These are phyloP conservation scores for Thermomyces lanuginosus DNA, from an alignment of 2,329 filamentous ascomycete species.

Conservation along the genomic window DNA sequence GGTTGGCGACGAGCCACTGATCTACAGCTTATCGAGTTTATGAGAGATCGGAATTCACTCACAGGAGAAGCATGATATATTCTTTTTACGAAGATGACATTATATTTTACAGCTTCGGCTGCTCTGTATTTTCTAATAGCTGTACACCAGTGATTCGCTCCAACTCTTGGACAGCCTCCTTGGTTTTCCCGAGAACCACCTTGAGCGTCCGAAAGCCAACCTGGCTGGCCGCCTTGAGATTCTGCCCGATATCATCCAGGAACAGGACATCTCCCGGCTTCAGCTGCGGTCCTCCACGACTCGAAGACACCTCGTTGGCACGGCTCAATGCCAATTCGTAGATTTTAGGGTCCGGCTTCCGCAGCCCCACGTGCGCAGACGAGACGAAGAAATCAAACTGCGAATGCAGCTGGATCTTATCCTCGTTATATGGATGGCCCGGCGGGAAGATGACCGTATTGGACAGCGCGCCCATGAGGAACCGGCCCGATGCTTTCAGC, in stretches of 20 bases:
- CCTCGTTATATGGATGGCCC: conserved; percentile 49
- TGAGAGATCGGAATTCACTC: not conserved
- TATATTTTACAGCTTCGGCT: conserved; percentile 17
- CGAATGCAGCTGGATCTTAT: conserved; percentile 43
- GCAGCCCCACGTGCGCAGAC: conserved; percentile 68
- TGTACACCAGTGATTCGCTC: conserved; percentile 56
- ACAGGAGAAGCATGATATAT: not conserved
- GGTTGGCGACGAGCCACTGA: conserved; percentile 6
- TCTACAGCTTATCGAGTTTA: conserved; percentile 1
- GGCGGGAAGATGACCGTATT: conserved; percentile 81
- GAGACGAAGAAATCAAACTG: conserved; percentile 79
- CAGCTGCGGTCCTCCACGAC: conserved; percentile 41
- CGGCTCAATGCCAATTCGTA: conserved; percentile 57
- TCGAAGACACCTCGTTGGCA: conserved; percentile 46
- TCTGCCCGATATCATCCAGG: conserved; percentile 86
- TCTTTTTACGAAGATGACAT: not conserved
- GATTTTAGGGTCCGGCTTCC: conserved; percentile 73
- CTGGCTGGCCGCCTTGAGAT: conserved; percentile 61
- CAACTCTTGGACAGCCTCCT: conserved; percentile 65
- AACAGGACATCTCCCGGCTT: conserved; percentile 59
- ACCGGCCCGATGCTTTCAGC: conserved; percentile 47
- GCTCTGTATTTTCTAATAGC: conserved; percentile 21
- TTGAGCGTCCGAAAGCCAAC: conserved; percentile 71
- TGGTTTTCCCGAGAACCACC: conserved; percentile 60
- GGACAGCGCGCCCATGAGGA: conserved; percentile 64